A percentile compares a stretch with the other conserved stretches of the same genome.
Conservation (phyloP, 805 yeast genomes). For the Candida pini region DNA sequence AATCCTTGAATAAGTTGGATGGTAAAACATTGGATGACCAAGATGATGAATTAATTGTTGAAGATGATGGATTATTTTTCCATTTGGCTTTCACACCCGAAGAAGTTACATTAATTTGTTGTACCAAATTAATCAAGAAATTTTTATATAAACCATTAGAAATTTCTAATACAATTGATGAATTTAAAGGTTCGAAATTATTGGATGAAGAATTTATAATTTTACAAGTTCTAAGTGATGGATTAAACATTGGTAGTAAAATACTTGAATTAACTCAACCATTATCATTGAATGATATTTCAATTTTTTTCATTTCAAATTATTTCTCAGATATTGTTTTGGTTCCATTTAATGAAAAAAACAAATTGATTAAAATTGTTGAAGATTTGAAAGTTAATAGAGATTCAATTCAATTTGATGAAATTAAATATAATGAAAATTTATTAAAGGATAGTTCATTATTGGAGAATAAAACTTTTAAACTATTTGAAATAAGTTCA, state of each 20-base stretch:
- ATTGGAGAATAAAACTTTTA: constrained; percentile 33
- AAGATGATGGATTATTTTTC: constrained; percentile 42
- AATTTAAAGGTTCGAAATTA: constrained; percentile 31
- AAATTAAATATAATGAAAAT: not conserved
- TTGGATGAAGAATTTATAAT: constrained; percentile 41
- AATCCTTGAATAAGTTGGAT: constrained; percentile 5
- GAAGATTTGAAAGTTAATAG: constrained; percentile 22
- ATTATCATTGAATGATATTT: constrained; percentile 48
- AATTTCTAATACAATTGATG: constrained; percentile 20
- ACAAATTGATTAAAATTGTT: constrained; percentile 40
- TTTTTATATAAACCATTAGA: constrained; percentile 37
- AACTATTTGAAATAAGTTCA: constrained; percentile 29
- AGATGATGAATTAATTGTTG: constrained; percentile 6
- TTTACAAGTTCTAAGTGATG: constrained; percentile 59
- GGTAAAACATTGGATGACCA: not conserved
- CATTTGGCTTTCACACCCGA: constrained; percentile 57
- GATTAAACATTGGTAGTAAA: constrained; percentile 46
- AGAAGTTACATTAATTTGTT: constrained; percentile 59
- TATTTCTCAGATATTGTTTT: constrained; percentile 61
- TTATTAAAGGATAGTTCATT: constrained; percentile 2
- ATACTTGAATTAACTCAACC: constrained; percentile 55
- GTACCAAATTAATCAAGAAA: constrained; percentile 31
- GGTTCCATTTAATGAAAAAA: constrained; percentile 42
- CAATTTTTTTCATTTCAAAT: constrained; percentile 56
- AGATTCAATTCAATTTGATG: constrained; percentile 1